phyloP scores from a whole-genome alignment of 2,329 filamentous ascomycete genomes.

The Hymenoscyphus repandus region DNA sequence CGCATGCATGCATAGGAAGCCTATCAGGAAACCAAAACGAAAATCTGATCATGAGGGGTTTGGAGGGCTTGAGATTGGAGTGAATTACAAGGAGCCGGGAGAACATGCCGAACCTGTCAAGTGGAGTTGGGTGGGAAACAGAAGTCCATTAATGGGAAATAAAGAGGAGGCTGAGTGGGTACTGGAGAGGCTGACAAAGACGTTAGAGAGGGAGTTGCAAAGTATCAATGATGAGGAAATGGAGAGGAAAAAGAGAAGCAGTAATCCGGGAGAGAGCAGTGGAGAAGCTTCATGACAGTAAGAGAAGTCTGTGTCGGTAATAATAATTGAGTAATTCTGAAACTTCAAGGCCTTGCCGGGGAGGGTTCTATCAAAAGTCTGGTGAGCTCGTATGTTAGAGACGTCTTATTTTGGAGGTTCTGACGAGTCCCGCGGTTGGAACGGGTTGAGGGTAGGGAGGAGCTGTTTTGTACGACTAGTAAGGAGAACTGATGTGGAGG shows the following conservation, averaged over 20 bases:
- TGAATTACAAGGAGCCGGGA: constrained; percentile 7
- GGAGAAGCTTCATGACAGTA: background rate
- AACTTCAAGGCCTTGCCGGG: too few relatives aligned
- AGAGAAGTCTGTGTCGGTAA: too few relatives aligned
- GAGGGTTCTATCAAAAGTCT: too few relatives aligned
- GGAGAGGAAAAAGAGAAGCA: constrained; percentile 5
- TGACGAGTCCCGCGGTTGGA: too few relatives aligned
- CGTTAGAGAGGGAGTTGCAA: constrained; percentile 39
- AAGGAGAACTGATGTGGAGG: background rate
- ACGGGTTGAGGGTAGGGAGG: too few relatives aligned
- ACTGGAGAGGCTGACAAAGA: constrained; percentile 55
- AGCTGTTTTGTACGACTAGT: too few relatives aligned
- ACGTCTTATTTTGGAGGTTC: too few relatives aligned
- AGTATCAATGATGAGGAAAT: constrained; percentile 19
- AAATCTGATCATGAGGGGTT: background rate
- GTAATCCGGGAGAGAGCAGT: background rate
- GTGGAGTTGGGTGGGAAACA: constrained; percentile 71
- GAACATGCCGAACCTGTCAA: constrained; percentile 32
- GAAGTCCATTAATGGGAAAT: constrained; percentile 64
- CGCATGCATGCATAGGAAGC: constrained; percentile 44
- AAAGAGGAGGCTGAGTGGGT: constrained; percentile 70
- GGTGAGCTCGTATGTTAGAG: too few relatives aligned
- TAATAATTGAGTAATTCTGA: too few relatives aligned
- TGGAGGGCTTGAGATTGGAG: background rate
- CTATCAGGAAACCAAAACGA: constrained; percentile 11